Base-by-base conservation (phyloP, 2,329 filamentous ascomycete species). In the Paraphaeosphaeria minitans region DNA sequence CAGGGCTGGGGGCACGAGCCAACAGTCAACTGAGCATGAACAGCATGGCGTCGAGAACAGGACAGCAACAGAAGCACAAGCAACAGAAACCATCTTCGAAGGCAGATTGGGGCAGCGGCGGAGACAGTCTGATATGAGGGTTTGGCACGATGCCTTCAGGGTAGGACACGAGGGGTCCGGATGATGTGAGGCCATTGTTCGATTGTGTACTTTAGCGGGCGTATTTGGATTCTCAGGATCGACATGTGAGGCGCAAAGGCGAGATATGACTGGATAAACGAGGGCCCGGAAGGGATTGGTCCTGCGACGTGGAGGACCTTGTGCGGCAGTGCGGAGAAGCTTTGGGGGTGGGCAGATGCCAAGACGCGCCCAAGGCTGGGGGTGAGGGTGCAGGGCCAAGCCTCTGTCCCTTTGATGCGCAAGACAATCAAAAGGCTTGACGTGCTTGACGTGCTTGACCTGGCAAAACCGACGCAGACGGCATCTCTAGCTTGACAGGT, bases 11-110 rank as follows among this genome's bases (percentile, higher is more conserved):
- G n/a, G 55, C 60, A 57, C 58, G 65, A 51, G 52, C 68, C 56
- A 67, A 67, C 56, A 47, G 72, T 66, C n/a, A 37, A 3, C 42
- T 75, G 59, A 72, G 74, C 14, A 70, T 71, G 61, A 66, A 60
- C 33, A 62, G 62, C 24, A 61, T 64, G 29, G 64, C 52, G 24
- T 45, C 53, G 27, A 52, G 55, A 24, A 57, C 43, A 52, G 48
- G 42, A 24, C 59, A 56, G 42, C 48, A 47, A 19, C 58, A 54
- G 22, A 49, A 31, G 14, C 55, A 52, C 12, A 49, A 56, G 4
- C 48, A 57, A 35, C 43, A 53, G 16, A 56, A 57, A 46, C 52
- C 56, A 8, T 31, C 55, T 27, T 42, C 51, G 10, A 52, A 33
- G 2, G 24, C 31, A 6, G 45, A 31, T 22, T 61, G 55, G 59